These are phyloP conservation scores for Podospora didyma DNA, from an alignment of 495 filamentous ascomycete genomes.

Conservation along the genomic window DNA sequence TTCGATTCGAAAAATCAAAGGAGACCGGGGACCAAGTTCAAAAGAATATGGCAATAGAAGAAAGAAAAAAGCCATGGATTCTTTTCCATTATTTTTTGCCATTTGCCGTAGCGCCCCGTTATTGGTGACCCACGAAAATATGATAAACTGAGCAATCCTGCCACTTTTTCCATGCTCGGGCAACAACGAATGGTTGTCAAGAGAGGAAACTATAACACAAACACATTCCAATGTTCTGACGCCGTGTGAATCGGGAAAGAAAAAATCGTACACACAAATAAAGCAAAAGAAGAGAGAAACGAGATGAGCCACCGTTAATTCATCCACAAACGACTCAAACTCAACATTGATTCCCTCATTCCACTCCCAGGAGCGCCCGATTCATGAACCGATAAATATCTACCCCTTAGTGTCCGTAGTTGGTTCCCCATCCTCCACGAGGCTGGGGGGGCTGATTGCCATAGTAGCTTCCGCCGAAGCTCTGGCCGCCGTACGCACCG, in stretches of 20 bases:
- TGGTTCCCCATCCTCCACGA: slow-evolving; percentile 68
- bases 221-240: background rate
- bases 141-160: background rate
- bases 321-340: background rate
- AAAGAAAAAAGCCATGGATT: background rate
- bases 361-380: background rate
- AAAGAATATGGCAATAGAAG: too few species aligned
- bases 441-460: slow-evolving; percentile 42
- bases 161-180: background rate
- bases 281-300: background rate
- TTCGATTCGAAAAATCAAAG: too few species aligned
- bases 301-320: background rate
- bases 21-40: too few species aligned
- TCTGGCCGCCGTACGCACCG: slow-evolving; percentile 55
- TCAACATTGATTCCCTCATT: background rate
- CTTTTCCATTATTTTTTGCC: background rate
- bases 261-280: slow-evolving; percentile 4
- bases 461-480: slow-evolving; percentile 49
- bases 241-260: background rate
- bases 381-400: background rate
- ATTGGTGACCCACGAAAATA: background rate
- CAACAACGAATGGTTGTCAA: background rate
- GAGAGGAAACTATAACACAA: background rate
- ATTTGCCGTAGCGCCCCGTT: background rate
- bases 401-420: slow-evolving; percentile 44